A percentile compares a stretch with the other conserved stretches of the same genome.
Evolutionary conservation across 1,139 yeast genomes (phyloP).

Genomic region (Lodderomyces metapsilosis): DNA sequence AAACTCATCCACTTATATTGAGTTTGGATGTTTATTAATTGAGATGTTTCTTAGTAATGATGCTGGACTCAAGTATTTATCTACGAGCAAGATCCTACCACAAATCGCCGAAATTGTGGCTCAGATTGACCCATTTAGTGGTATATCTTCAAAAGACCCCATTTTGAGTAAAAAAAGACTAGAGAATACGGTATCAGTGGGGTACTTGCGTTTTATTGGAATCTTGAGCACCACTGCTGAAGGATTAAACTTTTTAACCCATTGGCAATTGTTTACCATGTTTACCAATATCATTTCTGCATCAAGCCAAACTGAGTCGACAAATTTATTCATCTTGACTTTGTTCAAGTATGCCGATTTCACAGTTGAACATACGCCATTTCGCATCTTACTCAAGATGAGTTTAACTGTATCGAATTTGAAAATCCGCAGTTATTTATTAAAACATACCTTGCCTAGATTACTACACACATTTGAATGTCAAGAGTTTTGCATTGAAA

Average conservation of each 20-base stretch:
- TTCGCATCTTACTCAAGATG: slow-evolving; percentile 64
- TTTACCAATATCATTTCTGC: slow-evolving; percentile 69
- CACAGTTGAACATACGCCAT: slow-evolving; percentile 61
- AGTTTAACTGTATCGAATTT: slow-evolving; percentile 58
- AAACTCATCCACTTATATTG: slow-evolving; percentile 55
- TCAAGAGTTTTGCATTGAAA: slow-evolving; percentile 39
- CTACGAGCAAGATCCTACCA: slow-evolving; percentile 74
- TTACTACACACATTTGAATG: slow-evolving; percentile 34
- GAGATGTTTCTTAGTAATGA: slow-evolving; percentile 59
- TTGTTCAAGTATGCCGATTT: slow-evolving; percentile 65
- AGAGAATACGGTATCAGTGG: slow-evolving; percentile 64
- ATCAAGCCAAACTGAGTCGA: slow-evolving; percentile 21
- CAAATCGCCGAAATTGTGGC: slow-evolving; percentile 88
- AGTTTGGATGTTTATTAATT: slow-evolving; percentile 72
- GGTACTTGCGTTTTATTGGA: slow-evolving; percentile 79
- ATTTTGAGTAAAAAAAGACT: slow-evolving; percentile 63
- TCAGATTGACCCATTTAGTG: slow-evolving; percentile 79
- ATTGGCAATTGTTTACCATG: slow-evolving; percentile 84
- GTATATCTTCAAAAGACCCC: slow-evolving; percentile 71
- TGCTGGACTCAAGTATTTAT: slow-evolving; percentile 67
- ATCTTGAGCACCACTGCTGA: slow-evolving; percentile 56
- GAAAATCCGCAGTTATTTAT: slow-evolving; percentile 54
- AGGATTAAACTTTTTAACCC: slow-evolving; percentile 69
- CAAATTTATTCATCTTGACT: slow-evolving; percentile 56
- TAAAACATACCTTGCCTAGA: slow-evolving; percentile 50